Conservation (phyloP, 75 land plant species). For the Sequoia sempervirens region DNA sequence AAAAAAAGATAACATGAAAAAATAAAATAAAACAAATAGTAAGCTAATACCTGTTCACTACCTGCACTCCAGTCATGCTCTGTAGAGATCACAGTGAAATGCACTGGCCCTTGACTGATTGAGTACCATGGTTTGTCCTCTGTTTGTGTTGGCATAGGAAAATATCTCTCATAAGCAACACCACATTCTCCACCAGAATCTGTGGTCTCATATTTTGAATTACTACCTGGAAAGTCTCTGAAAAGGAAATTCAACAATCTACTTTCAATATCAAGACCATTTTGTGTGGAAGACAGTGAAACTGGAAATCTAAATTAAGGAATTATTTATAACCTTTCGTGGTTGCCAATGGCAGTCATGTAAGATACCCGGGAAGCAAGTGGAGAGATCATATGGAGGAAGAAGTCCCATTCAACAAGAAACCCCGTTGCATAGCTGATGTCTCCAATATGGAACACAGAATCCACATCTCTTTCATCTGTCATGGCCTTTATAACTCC, state of each 20-base stretch:
- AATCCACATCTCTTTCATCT: no score
- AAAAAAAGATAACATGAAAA: no score
- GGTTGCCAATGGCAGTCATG: no score
- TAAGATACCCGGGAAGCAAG: no score
- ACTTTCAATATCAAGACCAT: neutral
- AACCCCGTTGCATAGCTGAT: no score
- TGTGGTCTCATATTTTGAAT: slow-evolving; percentile 48
- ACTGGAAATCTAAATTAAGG: no score
- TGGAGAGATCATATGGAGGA: no score
- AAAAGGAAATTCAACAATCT: neutral
- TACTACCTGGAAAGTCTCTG: slow-evolving; percentile 59
- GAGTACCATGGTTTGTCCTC: slow-evolving; percentile 95
- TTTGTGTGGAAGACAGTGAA: no score
- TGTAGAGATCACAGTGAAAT: slow-evolving; percentile 84
- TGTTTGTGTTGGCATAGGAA: slow-evolving; percentile 65
- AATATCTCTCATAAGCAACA: slow-evolving; percentile 77
- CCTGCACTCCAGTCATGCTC: slow-evolving; percentile 66
- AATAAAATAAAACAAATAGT: neutral
- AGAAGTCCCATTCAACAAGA: no score
- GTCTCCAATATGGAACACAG: no score
- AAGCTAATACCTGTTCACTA: slow-evolving; percentile 66
- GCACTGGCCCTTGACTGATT: slow-evolving; percentile 65
- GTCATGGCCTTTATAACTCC: no score
- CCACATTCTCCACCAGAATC: slow-evolving; percentile 98
- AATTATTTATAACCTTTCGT: no score